Evolutionary conservation across 2,329 filamentous ascomycete genomes (phyloP).

Genomic region (Colletotrichum tanaceti): DNA sequence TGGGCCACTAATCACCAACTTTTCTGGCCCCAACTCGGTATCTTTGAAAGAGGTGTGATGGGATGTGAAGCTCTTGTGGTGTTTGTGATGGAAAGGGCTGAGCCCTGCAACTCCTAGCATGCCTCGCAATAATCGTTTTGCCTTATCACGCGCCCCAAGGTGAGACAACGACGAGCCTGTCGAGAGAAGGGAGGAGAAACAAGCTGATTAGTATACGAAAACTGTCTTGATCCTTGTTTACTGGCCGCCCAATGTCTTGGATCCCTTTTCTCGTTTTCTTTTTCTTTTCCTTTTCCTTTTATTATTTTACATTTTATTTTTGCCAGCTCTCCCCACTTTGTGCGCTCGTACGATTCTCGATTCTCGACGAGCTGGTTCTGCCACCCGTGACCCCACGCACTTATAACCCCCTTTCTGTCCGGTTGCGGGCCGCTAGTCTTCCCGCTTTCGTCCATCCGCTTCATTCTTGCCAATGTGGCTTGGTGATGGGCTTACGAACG

Average conservation of each 20-base stretch:
- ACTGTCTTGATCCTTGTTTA: too few relatives aligned
- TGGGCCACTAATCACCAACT: background rate
- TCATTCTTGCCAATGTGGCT: background rate
- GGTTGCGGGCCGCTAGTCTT: slow-evolving; percentile 30
- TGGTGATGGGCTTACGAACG: background rate
- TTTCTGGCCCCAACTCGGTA: too few relatives aligned
- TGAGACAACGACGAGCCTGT: slow-evolving; percentile 5
- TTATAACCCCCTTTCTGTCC: background rate
- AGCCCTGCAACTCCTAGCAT: slow-evolving; percentile 1
- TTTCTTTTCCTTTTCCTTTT: background rate
- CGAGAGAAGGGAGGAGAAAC: background rate
- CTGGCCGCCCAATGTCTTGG: background rate
- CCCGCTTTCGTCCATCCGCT: slow-evolving; percentile 7
- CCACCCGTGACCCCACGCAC: background rate
- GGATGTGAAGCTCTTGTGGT: too few relatives aligned
- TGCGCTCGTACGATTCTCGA: background rate
- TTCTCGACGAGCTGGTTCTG: background rate
- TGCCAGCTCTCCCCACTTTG: slow-evolving; percentile 1
- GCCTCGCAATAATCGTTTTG: too few relatives aligned
- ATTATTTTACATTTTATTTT: too few relatives aligned
- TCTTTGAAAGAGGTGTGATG: background rate
- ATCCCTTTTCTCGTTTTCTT: background rate
- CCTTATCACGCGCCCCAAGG: background rate
- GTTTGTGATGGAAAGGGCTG: background rate
- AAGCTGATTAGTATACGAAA: background rate